These are phyloP conservation scores for Didymella pomorum DNA, from an alignment of 2,329 filamentous ascomycete genomes.

Conservation along the genomic window DNA sequence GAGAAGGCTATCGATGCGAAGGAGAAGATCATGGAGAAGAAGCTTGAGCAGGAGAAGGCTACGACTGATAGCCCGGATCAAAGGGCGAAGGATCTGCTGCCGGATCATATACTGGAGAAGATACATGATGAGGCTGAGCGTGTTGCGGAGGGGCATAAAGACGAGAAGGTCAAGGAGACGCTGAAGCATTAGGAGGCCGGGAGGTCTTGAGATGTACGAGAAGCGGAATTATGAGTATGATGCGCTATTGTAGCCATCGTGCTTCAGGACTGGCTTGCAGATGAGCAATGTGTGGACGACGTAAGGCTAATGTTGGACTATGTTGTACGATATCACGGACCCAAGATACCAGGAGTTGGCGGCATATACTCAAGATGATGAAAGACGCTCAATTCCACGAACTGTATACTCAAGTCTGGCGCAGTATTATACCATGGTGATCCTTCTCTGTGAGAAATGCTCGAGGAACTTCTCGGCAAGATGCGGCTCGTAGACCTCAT, in stretches of 20 bases:
- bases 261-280: not conserved
- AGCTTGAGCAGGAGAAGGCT: conserved; percentile 48
- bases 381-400: conserved; percentile 2
- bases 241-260: too few species aligned
- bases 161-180: conserved; percentile 18
- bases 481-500: too few species aligned
- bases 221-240: too few species aligned
- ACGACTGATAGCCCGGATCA: conserved; percentile 32
- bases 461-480: not conserved
- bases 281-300: not conserved
- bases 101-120: conserved; percentile 37
- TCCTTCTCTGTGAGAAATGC: too few species aligned
- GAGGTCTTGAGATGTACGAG: not conserved
- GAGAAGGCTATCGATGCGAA: conserved; percentile 54
- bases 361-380: conserved; percentile 4
- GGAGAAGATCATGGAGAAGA: conserved; percentile 48
- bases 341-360: conserved; percentile 17
- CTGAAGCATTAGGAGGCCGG: conserved; percentile 7
- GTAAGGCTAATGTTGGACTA: conserved; percentile 12
- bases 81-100: conserved; percentile 42
- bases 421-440: not conserved
- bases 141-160: conserved; percentile 28
- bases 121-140: conserved; percentile 39
- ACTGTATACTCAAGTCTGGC: too few species aligned
- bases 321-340: conserved; percentile 19